A percentile compares a stretch with the other conserved stretches of the same genome.
Conservation (phyloP, 495 filamentous ascomycete genomes). For the Neurospora sp. region DNA sequence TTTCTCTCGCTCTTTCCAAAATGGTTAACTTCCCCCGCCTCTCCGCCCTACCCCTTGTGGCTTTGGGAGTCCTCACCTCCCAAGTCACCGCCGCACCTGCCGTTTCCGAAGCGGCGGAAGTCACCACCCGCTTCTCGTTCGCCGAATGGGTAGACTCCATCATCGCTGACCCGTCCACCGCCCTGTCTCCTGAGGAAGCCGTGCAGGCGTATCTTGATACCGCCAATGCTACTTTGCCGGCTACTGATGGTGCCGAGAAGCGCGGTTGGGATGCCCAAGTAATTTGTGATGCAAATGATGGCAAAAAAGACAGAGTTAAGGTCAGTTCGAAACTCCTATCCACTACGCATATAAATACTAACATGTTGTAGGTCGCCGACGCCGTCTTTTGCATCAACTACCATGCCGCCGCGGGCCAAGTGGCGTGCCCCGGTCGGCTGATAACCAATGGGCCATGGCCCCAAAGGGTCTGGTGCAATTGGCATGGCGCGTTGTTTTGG, state of each 20-base stretch:
- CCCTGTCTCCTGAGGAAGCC: background rate
- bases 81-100: background rate
- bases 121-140: background rate
- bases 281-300: background rate
- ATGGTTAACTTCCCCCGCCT: background rate
- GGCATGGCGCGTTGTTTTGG: background rate
- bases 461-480: background rate
- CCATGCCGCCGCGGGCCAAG: background rate
- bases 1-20: background rate
- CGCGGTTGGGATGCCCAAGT: background rate
- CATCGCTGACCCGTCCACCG: background rate
- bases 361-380: background rate
- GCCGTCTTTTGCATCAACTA: background rate
- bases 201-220: background rate
- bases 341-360: background rate
- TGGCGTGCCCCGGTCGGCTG: background rate
- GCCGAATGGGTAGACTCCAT: background rate
- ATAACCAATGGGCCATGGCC: background rate
- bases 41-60: background rate
- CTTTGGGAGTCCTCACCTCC: background rate
- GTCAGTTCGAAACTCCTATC: background rate
- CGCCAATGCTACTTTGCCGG: background rate
- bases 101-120: background rate
- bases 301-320: accelerated
- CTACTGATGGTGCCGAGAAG: background rate